Percentiles rank a stretch among this genome's conserved stretches.
Conservation (phyloP, 179 eudicot species). For the Beta macrorhiza region DNA sequence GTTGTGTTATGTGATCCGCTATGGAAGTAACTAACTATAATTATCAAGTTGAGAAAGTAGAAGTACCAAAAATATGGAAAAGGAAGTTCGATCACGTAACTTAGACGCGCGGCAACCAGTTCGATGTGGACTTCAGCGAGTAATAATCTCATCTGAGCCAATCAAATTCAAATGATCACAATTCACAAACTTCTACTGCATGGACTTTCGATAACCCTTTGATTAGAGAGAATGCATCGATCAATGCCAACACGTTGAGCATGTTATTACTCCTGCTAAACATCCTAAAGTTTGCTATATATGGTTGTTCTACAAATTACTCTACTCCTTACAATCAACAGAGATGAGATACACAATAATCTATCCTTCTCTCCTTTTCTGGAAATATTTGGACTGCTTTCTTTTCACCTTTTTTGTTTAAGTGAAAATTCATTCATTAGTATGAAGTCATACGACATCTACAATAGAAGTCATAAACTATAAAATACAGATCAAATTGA, state of each 20-base stretch:
- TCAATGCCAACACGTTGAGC: not conserved
- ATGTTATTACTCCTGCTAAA: not conserved
- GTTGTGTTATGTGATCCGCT: not conserved
- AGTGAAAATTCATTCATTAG: too few relatives aligned
- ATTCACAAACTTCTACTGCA: constrained; percentile 10
- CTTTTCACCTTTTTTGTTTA: too few relatives aligned
- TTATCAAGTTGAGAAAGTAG: not conserved
- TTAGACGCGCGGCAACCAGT: constrained; percentile 20
- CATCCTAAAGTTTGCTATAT: not conserved
- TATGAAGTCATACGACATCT: too few relatives aligned
- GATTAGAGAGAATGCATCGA: constrained; percentile 8
- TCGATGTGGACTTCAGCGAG: constrained; percentile 15
- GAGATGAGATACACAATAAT: too few relatives aligned
- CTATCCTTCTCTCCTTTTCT: too few relatives aligned
- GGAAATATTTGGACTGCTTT: too few relatives aligned
- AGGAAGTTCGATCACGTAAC: constrained; percentile 19
- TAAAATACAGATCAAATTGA: too few relatives aligned
- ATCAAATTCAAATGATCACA: constrained; percentile 19
- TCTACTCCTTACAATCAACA: too few relatives aligned
- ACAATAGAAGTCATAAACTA: too few relatives aligned
- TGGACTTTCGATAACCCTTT: constrained; percentile 6
- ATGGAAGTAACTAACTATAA: not conserved
- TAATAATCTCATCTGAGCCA: not conserved
- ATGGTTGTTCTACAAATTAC: too few relatives aligned
- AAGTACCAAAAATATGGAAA: not conserved